phyloP scores from a whole-genome alignment of 345 rosid genomes.

The Microthlaspi erraticum region DNA sequence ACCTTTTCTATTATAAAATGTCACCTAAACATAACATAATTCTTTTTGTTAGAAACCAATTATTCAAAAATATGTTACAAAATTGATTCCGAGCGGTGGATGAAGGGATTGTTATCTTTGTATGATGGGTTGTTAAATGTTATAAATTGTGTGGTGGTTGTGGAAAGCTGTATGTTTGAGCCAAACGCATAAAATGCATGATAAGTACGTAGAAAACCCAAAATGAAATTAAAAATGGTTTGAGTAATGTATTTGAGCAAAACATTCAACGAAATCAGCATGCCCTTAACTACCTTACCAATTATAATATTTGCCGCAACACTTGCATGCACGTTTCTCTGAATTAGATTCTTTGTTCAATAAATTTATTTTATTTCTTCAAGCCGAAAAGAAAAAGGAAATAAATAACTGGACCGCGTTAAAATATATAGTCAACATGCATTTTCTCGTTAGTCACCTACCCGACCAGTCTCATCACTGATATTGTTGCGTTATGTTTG shows the following conservation, averaged over 20 bases:
- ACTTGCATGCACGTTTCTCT: constrained; percentile 44
- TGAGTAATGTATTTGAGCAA: constrained; percentile 26
- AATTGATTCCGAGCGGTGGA: neutral
- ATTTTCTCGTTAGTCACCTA: constrained; percentile 45
- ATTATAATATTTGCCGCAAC: constrained; percentile 44
- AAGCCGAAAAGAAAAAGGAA: neutral
- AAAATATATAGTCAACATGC: constrained; percentile 36
- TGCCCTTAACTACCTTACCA: constrained; percentile 40
- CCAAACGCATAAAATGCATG: constrained; percentile 40
- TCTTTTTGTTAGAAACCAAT: neutral
- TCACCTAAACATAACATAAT: neutral
- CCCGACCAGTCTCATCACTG: constrained; percentile 35
- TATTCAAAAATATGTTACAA: neutral
- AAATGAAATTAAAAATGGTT: constrained; percentile 13
- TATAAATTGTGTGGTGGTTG: constrained; percentile 40
- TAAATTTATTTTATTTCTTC: neutral
- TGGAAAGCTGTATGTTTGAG: constrained; percentile 17
- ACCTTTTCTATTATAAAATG: neutral
- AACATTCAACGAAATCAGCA: constrained; percentile 41
- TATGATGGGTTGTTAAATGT: constrained; percentile 29
- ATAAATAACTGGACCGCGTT: constrained; percentile 1
- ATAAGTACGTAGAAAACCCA: constrained; percentile 11
- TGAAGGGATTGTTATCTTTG: constrained; percentile 10
- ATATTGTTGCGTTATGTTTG: constrained; percentile 16
- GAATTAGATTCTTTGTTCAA: constrained; percentile 34